Conservation (phyloP, 306 rosid genomes). For the Potentilla sterilis region DNA sequence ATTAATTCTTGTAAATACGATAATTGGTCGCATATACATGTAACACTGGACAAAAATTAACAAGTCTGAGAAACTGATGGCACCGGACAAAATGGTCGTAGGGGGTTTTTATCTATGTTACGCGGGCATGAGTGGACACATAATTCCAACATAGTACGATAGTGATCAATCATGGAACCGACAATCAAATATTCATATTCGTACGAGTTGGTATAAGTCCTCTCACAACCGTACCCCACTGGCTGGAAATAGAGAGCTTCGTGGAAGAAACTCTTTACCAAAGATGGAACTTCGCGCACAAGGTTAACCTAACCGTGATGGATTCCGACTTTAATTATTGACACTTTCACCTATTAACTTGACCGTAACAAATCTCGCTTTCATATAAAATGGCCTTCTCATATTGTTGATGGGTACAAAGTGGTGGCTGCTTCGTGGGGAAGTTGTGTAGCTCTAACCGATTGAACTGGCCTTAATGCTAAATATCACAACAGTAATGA, state of each 20-base stretch:
- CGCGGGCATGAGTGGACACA: neutral
- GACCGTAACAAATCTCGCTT: too few species aligned
- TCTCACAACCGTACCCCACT: neutral
- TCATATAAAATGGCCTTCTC: neutral
- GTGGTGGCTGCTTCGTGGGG: neutral
- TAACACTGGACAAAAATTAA: neutral
- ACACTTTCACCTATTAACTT: neutral
- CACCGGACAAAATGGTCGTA: neutral
- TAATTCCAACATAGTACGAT: neutral
- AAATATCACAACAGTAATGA: neutral
- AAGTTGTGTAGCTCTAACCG: neutral
- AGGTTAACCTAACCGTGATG: too few species aligned
- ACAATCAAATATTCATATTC: neutral
- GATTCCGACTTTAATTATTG: neutral
- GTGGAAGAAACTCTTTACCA: neutral
- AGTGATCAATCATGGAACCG: neutral
- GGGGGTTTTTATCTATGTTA: neutral
- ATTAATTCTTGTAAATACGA: neutral
- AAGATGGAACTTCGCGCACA: too few species aligned
- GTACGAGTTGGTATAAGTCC: neutral
- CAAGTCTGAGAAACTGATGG: neutral
- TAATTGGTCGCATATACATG: neutral
- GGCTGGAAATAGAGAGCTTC: neutral
- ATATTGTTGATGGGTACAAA: neutral
- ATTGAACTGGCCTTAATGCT: neutral